A percentile compares a stretch with the other conserved stretches of the same genome.
Conservation (phyloP, 2,329 filamentous ascomycete species). For the Bipolaris bicolor region DNA sequence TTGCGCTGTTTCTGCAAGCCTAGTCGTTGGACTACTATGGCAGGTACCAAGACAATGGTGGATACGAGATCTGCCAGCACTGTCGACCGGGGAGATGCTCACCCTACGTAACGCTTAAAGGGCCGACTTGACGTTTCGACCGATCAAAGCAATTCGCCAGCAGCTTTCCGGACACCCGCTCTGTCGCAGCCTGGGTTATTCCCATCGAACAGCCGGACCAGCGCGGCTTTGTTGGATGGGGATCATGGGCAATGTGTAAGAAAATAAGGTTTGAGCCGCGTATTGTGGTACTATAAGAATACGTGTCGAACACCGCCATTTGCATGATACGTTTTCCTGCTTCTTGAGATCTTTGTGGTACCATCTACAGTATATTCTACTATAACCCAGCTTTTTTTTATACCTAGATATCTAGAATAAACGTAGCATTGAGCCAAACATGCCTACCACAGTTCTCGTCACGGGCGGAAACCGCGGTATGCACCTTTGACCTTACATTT, state of each 20-base stretch:
- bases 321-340: too few relatives aligned
- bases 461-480: conserved; percentile 44
- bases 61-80: neutral
- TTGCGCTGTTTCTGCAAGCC: neutral
- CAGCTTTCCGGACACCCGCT: neutral
- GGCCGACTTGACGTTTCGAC: neutral
- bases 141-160: neutral
- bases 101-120: neutral
- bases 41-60: neutral
- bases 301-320: neutral
- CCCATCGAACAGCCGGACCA: neutral
- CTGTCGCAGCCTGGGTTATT: neutral
- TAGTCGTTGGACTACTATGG: neutral
- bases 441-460: conserved; percentile 30
- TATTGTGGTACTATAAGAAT: neutral
- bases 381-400: neutral
- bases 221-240: neutral
- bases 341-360: neutral
- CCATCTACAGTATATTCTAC: neutral
- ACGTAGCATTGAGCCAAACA: neutral
- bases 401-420: neutral
- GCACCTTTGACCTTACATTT: neutral
- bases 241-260: neutral
- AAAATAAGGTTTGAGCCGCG: neutral
- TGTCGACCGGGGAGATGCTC: neutral